Evolutionary conservation across 352 stramenopile species (phyloP).

Genomic region (Phytophthora vignae): DNA sequence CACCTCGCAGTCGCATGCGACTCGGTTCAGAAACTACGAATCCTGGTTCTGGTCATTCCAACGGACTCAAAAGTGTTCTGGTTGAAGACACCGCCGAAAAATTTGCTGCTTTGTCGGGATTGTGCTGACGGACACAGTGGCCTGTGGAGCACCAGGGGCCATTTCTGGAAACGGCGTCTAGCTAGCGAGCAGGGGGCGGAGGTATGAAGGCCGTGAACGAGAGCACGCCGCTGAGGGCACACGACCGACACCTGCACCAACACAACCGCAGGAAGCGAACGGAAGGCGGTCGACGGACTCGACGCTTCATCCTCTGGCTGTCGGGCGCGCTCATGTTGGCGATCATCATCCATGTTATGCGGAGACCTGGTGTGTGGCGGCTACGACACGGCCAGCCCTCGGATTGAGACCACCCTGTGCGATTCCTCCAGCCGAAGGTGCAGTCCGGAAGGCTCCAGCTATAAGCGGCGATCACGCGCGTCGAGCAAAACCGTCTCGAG

Average conservation of each 20-base stretch:
- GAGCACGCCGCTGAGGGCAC: conserved; percentile 23
- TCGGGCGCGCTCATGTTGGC: conserved; percentile 22
- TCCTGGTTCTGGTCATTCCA: conserved; percentile 9
- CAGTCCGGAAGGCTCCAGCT: background rate
- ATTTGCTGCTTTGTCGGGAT: conserved; percentile 3
- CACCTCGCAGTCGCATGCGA: background rate
- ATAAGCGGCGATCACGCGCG: background rate
- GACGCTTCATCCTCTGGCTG: conserved; percentile 7
- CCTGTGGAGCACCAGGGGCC: background rate
- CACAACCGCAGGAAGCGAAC: conserved; percentile 21
- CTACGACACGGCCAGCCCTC: conserved; percentile 15
- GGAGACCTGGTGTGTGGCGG: conserved; percentile 9
- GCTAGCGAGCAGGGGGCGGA: background rate
- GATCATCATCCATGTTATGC: conserved; percentile 33
- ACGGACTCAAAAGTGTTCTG: conserved; percentile 14
- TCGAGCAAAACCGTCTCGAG: background rate
- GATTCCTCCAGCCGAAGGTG: background rate
- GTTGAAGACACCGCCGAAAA: conserved; percentile 16
- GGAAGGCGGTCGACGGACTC: conserved; percentile 4
- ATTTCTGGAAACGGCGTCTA: conserved; percentile 49
- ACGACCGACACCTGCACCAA: conserved; percentile 29
- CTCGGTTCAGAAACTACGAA: conserved; percentile 25
- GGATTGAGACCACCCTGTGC: background rate
- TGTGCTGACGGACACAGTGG: background rate
- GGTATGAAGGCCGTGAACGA: conserved; percentile 22